Conservation (phyloP, 805 yeast species). For the Candida tallmaniae region DNA sequence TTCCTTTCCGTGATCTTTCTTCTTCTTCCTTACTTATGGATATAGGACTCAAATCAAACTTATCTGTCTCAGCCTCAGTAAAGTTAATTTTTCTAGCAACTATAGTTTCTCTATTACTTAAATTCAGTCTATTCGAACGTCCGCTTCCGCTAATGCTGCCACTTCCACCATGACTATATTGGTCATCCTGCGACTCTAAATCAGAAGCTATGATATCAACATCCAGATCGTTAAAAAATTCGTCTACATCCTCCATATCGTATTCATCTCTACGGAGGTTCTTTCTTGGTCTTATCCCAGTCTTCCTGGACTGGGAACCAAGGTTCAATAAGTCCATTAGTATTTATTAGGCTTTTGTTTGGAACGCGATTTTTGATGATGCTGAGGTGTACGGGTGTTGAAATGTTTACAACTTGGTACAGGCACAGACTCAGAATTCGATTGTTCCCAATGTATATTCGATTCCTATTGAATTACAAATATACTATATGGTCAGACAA, state of each 20-base stretch:
- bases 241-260: slow-evolving; percentile 67
- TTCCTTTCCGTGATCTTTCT: background rate
- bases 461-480: too few species aligned
- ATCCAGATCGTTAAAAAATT: slow-evolving; percentile 42
- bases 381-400: background rate
- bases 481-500: slow-evolving; percentile 8
- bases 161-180: background rate
- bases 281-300: slow-evolving; percentile 50
- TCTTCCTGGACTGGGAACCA: slow-evolving; percentile 64
- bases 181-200: background rate
- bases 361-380: background rate
- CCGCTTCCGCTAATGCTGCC: background rate
- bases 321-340: slow-evolving; percentile 40
- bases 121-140: background rate
- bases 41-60: slow-evolving; percentile 28
- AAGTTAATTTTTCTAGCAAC: slow-evolving; percentile 33
- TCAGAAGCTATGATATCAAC: background rate
- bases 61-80: slow-evolving; percentile 29
- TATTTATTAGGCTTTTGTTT: slow-evolving; percentile 1
- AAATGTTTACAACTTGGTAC: too few species aligned
- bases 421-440: too few species aligned
- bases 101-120: background rate
- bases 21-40: slow-evolving; percentile 5
- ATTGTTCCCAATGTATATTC: too few species aligned
- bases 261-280: slow-evolving; percentile 50